Base-by-base conservation (phyloP, 2,329 filamentous ascomycete genomes). In the Penicillium sp. region DNA sequence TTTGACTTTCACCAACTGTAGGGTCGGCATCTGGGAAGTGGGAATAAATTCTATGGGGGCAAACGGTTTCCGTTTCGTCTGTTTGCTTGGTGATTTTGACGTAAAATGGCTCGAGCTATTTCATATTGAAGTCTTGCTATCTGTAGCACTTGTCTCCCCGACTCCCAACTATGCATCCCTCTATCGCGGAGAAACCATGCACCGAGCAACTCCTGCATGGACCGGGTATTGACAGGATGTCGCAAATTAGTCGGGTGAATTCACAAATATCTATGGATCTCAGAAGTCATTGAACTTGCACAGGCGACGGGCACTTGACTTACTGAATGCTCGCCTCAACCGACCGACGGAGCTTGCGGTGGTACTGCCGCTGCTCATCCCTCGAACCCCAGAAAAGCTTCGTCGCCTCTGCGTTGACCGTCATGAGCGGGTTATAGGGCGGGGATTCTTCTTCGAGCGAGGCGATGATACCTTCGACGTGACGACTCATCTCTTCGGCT, bases 371-470 rank as follows among this genome's bases (percentile, higher is more conserved):
- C 67, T 89, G 88, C 47, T 92, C 87, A 2, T 91, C 87, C 0
- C 82, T 74, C 4, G 80, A 80, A 3, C 91, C 91, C 92, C 94
- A 99, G 67, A 87, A 94, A 41, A 97, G 76, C 69, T 86, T 89
- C 36, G 88, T 86, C 2, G 92, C 91, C 64, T 96, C 92, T 0
- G 86, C 88, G 58, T 96, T 87, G 33, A 97, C 90, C 28, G 90
- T 82, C 10, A 89, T 92, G 41, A 92, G 82, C 0, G 94, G 94
- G 67, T 99, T 94, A 66, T 95, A 97, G 0, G 88, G 86, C 0
- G 92, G 90, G 2, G 84, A 81, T 54, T 95, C 90, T 50, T 97
- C 92, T 66, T 96, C 91, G n/a, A 97, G 78, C 0, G 87, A 81
- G 6, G 82, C 80, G 56, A 96, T 83, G 50, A 97, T 87, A 4